Conservation (phyloP, 495 filamentous ascomycete genomes). For the Tuber umbilicatum region DNA sequence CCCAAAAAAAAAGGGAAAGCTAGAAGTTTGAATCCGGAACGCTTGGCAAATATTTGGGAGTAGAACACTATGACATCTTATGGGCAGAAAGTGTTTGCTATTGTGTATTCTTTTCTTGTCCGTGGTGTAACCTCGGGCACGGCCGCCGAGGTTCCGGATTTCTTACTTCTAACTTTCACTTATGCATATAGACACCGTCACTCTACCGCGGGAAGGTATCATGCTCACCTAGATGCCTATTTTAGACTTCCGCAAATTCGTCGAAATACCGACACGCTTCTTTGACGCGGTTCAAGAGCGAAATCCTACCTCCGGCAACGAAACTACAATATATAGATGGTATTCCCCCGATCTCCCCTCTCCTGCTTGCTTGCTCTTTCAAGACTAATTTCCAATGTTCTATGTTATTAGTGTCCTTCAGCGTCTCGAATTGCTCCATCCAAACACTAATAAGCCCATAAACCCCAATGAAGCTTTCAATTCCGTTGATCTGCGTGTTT, state of each 20-base stretch:
- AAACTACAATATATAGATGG: background rate
- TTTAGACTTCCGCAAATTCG: background rate
- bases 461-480: background rate
- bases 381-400: background rate
- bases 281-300: slow-evolving; percentile 4
- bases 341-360: background rate
- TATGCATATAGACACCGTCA: too few relatives aligned
- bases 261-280: background rate
- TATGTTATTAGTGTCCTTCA: background rate
- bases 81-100: too few relatives aligned
- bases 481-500: background rate
- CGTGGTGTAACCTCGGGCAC: too few relatives aligned
- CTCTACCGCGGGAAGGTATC: background rate
- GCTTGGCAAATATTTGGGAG: too few relatives aligned
- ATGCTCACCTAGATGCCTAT: background rate
- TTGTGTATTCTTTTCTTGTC: too few relatives aligned
- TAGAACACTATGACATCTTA: too few relatives aligned
- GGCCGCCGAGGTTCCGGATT: too few relatives aligned
- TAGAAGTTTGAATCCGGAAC: too few relatives aligned
- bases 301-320: background rate
- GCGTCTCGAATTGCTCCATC: background rate
- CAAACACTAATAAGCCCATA: background rate
- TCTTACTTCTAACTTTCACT: too few relatives aligned
- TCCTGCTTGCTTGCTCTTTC: background rate
- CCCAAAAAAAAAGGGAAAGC: too few relatives aligned